Percentiles rank a stretch among this genome's conserved stretches.
These are phyloP conservation scores for Mycena sanguinolenta DNA, from an alignment of 768 basidiomycete species.

Conservation along the genomic window DNA sequence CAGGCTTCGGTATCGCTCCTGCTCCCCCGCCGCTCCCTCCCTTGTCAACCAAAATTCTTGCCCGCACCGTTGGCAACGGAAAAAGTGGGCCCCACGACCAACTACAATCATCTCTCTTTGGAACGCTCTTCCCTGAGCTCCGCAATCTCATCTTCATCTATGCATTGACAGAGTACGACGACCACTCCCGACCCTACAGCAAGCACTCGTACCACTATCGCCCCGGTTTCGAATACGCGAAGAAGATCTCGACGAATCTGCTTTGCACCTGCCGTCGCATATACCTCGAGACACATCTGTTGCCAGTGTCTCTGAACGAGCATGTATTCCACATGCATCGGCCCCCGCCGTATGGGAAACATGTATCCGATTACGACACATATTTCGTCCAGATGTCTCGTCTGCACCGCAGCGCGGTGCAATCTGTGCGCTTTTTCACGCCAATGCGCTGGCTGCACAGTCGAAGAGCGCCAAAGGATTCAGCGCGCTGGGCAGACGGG, in stretches of 20 bases:
- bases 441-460: constrained; percentile 39
- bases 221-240: constrained; percentile 36
- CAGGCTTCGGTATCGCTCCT: neutral
- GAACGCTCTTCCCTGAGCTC: constrained; percentile 36
- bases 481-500: constrained; percentile 4
- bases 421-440: constrained; percentile 37
- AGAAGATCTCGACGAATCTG: constrained; percentile 34
- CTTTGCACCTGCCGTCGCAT: constrained; percentile 40
- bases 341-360: constrained; percentile 6
- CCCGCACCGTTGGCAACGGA: neutral
- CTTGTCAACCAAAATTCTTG: constrained; percentile 9
- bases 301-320: constrained; percentile 34
- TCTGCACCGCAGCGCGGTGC: constrained; percentile 36
- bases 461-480: neutral
- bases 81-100: constrained; percentile 9
- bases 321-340: constrained; percentile 41
- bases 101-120: constrained; percentile 36
- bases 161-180: constrained; percentile 39
- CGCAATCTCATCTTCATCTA: constrained; percentile 40
- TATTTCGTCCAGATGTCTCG: constrained; percentile 36
- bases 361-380: constrained; percentile 4
- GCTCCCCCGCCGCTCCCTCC: neutral
- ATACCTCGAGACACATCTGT: constrained; percentile 41
- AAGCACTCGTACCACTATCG: constrained; percentile 37
- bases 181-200: constrained; percentile 31